A percentile compares a stretch with the other conserved stretches of the same genome.
These are phyloP conservation scores for Trichosporon sp. DNA, from an alignment of 1,284 basidiomycete genomes.

Conservation along the genomic window DNA sequence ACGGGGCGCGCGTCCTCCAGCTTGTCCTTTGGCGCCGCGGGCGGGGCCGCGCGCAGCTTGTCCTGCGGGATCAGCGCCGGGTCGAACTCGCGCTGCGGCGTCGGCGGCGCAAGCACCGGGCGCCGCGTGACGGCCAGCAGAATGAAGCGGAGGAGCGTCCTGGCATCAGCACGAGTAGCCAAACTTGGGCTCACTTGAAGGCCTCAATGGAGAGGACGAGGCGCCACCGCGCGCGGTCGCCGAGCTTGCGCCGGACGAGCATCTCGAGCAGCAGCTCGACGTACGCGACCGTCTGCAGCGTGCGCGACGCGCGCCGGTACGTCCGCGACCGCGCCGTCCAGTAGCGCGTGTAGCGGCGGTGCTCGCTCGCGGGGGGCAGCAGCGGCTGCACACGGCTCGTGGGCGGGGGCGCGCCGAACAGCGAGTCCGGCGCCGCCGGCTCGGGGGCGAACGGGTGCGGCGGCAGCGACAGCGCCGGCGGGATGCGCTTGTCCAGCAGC, in stretches of 20 bases:
- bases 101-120: conserved; percentile 67
- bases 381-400: conserved; percentile 24
- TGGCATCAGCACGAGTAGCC: conserved; percentile 40
- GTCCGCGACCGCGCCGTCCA: conserved; percentile 64
- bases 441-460: conserved; percentile 51
- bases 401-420: conserved; percentile 10
- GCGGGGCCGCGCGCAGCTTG: conserved; percentile 6
- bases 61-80: conserved; percentile 58
- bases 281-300: conserved; percentile 69
- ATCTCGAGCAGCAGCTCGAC: conserved; percentile 80
- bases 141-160: conserved; percentile 65
- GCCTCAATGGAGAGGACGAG: conserved; percentile 67
- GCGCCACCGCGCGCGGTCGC: conserved; percentile 61
- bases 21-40: neutral
- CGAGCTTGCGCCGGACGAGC: conserved; percentile 62
- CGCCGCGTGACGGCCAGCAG: conserved; percentile 67
- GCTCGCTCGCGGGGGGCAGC: conserved; percentile 40
- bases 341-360: conserved; percentile 64
- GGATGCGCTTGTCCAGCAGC: conserved; percentile 63
- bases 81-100: conserved; percentile 81
- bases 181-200: conserved; percentile 61
- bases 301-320: conserved; percentile 71
- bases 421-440: conserved; percentile 49
- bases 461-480: conserved; percentile 62
- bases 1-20: conserved; percentile 43